Conservation (phyloP, 176 grass and related monocot species). For the Poa annua region DNA sequence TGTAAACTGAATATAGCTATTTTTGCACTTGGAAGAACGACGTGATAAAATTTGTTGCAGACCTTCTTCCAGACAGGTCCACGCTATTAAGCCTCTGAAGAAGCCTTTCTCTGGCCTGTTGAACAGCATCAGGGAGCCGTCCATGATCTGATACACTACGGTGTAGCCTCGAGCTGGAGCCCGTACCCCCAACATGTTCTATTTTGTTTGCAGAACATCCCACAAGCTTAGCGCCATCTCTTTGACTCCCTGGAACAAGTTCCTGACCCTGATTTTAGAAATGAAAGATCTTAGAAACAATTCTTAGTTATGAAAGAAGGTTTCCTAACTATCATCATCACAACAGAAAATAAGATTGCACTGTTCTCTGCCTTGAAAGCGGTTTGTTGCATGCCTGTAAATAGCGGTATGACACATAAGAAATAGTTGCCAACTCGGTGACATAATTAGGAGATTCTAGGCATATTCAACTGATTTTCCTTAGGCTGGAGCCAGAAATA, state of each 20-base stretch:
- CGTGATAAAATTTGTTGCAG: not conserved
- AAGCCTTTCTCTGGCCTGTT: slow-evolving; percentile 74
- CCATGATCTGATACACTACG: slow-evolving; percentile 45
- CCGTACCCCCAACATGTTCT: not conserved
- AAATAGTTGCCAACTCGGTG: not conserved
- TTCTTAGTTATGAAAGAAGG: not conserved
- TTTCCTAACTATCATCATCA: not conserved
- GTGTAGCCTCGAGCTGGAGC: slow-evolving; percentile 26
- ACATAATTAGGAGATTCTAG: not conserved
- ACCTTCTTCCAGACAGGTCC: slow-evolving; percentile 64
- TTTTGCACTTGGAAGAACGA: not conserved
- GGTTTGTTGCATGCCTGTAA: not conserved
- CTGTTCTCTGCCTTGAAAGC: not conserved
- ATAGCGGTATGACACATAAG: not conserved
- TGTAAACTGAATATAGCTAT: not conserved
- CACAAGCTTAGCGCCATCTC: slow-evolving; percentile 21
- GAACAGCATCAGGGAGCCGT: slow-evolving; percentile 68
- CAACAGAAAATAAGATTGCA: not conserved
- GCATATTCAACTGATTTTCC: not conserved
- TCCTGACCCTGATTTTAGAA: slow-evolving; percentile 41
- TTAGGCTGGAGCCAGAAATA: not conserved
- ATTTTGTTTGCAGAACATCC: slow-evolving; percentile 21
- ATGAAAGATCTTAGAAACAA: not conserved
- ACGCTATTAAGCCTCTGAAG: slow-evolving; percentile 64
- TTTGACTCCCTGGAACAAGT: slow-evolving; percentile 32